A percentile compares a stretch with the other conserved stretches of the same genome.
phyloP scores from a whole-genome alignment of 2,329 filamentous ascomycete genomes.

The Botryotinia calthae region DNA sequence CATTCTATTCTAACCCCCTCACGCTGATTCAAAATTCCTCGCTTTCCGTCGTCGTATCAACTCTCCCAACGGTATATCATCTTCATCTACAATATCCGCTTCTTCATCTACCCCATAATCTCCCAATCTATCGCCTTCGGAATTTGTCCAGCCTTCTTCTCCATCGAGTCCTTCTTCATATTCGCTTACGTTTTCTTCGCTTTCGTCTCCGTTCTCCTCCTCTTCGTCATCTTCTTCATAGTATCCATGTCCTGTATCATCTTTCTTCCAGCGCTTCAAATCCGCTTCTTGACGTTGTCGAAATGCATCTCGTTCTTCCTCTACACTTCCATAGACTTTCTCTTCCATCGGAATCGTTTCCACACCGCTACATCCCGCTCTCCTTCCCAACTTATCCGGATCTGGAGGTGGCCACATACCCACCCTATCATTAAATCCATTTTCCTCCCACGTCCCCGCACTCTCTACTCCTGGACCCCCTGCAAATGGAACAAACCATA shows the following conservation, averaged over 20 bases:
- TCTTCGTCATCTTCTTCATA: slow-evolving; percentile 25
- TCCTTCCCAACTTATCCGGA: slow-evolving; percentile 54
- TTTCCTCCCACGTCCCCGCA: slow-evolving; percentile 62
- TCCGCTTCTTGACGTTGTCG: slow-evolving; percentile 51
- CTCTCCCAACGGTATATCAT: slow-evolving; percentile 69
- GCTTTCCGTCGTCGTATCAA: slow-evolving; percentile 56
- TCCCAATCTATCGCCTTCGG: slow-evolving; percentile 68
- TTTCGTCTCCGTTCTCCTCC: slow-evolving; percentile 31
- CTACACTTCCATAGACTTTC: slow-evolving; percentile 34
- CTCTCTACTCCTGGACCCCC: slow-evolving; percentile 44
- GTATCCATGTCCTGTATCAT: slow-evolving; percentile 24
- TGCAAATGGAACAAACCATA: slow-evolving; percentile 70
- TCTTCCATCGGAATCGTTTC: slow-evolving; percentile 17
- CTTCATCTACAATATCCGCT: slow-evolving; percentile 55
- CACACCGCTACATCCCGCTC: slow-evolving; percentile 1
- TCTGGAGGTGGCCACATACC: slow-evolving; percentile 63
- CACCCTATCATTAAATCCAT: slow-evolving; percentile 67
- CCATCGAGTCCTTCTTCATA: slow-evolving; percentile 43
- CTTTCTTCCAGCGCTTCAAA: slow-evolving; percentile 40
- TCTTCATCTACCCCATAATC: slow-evolving; percentile 83
- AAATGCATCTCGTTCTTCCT: slow-evolving; percentile 48
- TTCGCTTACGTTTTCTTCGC: slow-evolving; percentile 37
- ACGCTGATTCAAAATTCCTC: background rate
- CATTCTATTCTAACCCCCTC: background rate
- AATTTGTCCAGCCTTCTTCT: slow-evolving; percentile 66